Percentiles rank a stretch among this genome's conserved stretches.
Conservation (phyloP, 2,329 filamentous ascomycete species). For the Aureobasidium sp. region DNA sequence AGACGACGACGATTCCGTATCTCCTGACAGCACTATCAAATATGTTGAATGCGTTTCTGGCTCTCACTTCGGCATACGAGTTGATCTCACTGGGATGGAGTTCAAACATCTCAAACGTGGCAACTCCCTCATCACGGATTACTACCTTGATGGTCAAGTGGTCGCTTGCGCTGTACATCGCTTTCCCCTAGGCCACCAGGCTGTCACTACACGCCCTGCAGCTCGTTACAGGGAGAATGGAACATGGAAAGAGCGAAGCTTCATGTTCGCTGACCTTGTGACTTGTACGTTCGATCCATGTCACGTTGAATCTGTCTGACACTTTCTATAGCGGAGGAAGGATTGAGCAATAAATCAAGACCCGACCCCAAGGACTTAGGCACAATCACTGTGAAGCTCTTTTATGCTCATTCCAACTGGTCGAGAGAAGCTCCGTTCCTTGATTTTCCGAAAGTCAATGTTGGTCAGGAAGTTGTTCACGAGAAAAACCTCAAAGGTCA, state of each 20-base stretch:
- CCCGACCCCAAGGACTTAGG: neutral
- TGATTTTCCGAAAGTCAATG: too few species aligned
- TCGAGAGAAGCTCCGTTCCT: neutral
- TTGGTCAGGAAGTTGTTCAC: constrained; percentile 8
- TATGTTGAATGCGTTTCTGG: constrained; percentile 18
- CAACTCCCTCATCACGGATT: neutral
- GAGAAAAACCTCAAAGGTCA: constrained; percentile 19
- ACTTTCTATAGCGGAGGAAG: neutral
- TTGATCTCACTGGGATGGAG: neutral
- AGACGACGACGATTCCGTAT: neutral
- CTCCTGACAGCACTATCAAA: constrained; percentile 13
- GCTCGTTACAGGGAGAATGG: neutral
- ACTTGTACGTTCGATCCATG: neutral
- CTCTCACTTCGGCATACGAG: constrained; percentile 16
- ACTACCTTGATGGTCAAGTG: neutral
- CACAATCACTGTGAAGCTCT: neutral
- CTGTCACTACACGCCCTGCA: neutral
- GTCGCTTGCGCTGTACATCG: neutral
- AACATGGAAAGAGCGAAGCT: neutral
- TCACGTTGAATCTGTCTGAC: neutral
- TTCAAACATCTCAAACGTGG: neutral
- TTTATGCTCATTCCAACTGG: neutral
- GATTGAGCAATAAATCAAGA: neutral
- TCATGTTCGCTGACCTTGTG: neutral
- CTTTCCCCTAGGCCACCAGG: neutral